Base-by-base conservation (phyloP, 2,329 filamentous ascomycete genomes). In the Fusarium fracticaudum region DNA sequence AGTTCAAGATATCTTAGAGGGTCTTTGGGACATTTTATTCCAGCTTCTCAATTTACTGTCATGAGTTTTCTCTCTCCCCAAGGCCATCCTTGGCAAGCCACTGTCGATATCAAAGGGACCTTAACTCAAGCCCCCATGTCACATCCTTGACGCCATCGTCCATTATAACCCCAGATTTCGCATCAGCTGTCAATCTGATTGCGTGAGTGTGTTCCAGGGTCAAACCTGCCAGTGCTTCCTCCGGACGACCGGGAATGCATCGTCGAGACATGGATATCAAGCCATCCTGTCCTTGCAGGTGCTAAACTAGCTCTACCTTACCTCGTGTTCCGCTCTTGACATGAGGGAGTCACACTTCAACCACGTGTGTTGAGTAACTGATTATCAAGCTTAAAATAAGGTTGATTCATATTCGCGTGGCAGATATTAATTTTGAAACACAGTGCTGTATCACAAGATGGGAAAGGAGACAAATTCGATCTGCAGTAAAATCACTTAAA, bases 171-270 rank as follows among this genome's bases (percentile, higher is more conserved):
- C n/a, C n/a, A n/a, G 58, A 45, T 53, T 57, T 17, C 31, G 24
- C 26, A 37, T 45, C 50, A 24, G 9, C 38, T 37, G n/a, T 41
- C 48, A 50, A 35, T 47, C 9, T 29, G 12, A 38, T 53, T 40
- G 20, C n/a, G 26, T 6, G 44, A 38, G 44, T 20, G 14, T 8
- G 29, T 40, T 10, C 43, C 37, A 8, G 37, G 51, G 37, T 44
- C 45, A 40, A n/a, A 26, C 24, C 40, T 37, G 11, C 20, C 26
- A 53, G 60, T 38, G 24, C 53, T 55, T 45, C n/a, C 48, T 48
- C 54, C 59, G 67, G 71, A 44, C 71, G 50, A 74, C 43, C 59
- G 59, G 63, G 38, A 55, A 48, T 47, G 59, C 37, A 24, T 44
- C 47, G 26, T 38, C 38, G 48, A 37, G 44, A 22, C 51, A 48